Base-by-base conservation (phyloP, 306 rosid genomes). In the Ziziphus jujuba region DNA sequence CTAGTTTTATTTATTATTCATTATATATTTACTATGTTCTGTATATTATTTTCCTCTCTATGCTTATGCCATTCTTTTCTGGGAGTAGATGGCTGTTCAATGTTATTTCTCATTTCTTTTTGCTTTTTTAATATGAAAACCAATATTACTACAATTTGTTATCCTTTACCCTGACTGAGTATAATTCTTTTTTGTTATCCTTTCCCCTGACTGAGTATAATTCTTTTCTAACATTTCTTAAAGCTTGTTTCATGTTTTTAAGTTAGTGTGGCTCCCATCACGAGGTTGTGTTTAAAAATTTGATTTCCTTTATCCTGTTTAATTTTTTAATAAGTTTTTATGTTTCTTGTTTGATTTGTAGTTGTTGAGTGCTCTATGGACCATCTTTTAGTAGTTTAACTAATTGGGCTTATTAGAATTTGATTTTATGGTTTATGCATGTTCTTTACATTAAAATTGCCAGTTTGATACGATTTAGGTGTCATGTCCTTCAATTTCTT, bases 1-100 rank as follows among this genome's bases (percentile, higher is more conserved):
- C 62, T 56, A 40, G 43, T 28, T 61, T 25, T 61, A 48, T 49
- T 24, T 35, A 59, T 56, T 61, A 64, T n/a, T 52, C 22, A 11
- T 47, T 28, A 11, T 28, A 44, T 12, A 13, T 28, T 5, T 72
- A 5, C 16, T 61, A 15, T 28, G 17, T 60, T 22, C 15, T 48
- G 14, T 20, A 28, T 45, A 17, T 38, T 21, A 21, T 45, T 28
- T 14, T 10, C 15, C 21, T 36, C 34, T 23, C 8, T 49, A 28
- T 4, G 33, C 4, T 28, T 31, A 28, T 22, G 7, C 10, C 25
- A 22, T 23, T 54, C 17, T 22, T 47, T 64, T 64, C 12, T 25
- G 21, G 16, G 24, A 5, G n/a, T 22, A 16, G 23, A 40, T 40
- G 45, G 2, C 12, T 40, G 45, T 40, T 40, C 45, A 4, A 7